Evolutionary conservation across 768 basidiomycete species (phyloP), one percentile per base, ranked within the genome.

Genomic region (Tubosaeta brunneosetosa): DNA sequence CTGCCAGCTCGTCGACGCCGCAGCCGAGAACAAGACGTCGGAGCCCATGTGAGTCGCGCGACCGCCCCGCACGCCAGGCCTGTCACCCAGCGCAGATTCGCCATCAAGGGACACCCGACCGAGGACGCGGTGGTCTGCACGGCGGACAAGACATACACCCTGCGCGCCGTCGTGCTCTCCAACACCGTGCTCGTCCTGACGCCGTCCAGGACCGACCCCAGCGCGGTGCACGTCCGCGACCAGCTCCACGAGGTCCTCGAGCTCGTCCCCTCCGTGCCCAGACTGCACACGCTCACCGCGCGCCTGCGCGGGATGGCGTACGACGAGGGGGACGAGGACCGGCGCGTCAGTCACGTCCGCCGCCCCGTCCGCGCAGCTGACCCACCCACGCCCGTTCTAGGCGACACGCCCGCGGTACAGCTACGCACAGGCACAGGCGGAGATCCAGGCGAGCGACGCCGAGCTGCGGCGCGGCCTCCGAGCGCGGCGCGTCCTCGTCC

Each of bases 91-190:
- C 11, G 40, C 59, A 88, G 88, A 38, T 67, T 93, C 49, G 77
- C 78, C 26, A 86, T 98, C 71, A 94, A 93, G 67, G 95, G 94
- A 7, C 74, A 83, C 41, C 68, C 81, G 2, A 77, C 78, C 27
- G 94, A 97, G 59, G 88, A 94, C 60, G 95, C 94, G 0, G 93
- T 97, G 0, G 72, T 95, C 9, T 97, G 95, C 67, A 95, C 94
- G 0, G 60, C 75, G 0, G 77, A 85, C 52, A 83, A 80, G 65
- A 98, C 95, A 0, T 99, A 87, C 65, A 64, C 80, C 2, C 72
- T 98, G 26, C 85, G 94, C 50, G 88, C 93, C 0, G 85, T 98
- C n/a, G 77, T 79, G 9, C 74, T 97, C 44, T 97, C 94, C 16
- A 98, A 98, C 68, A 86, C 92, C 0, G 71, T 94, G 32, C 74